Conservation (phyloP, 1,284 basidiomycete species). For the Malassezia nana region DNA sequence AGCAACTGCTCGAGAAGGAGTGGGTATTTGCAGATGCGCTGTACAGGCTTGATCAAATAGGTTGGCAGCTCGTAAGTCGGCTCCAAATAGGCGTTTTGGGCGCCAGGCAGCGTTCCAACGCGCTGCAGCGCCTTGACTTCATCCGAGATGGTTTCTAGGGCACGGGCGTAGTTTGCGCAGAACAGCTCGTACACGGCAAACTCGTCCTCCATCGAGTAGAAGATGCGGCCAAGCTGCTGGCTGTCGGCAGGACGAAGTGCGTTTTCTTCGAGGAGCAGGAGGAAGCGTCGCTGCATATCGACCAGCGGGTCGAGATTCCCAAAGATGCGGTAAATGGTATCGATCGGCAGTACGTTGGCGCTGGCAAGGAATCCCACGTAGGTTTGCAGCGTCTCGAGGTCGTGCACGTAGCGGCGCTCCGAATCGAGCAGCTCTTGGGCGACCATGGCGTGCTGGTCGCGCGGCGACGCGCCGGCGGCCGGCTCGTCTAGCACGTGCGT, state of each 20-base stretch:
- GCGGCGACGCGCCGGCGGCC: slow-evolving; percentile 48
- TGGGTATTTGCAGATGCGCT: slow-evolving; percentile 69
- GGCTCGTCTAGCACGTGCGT: slow-evolving; percentile 10
- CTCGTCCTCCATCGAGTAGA: slow-evolving; percentile 66
- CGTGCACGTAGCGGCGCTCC: slow-evolving; percentile 94
- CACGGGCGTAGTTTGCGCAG: slow-evolving; percentile 68
- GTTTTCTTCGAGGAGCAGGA: slow-evolving; percentile 64
- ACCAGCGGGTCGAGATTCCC: slow-evolving; percentile 88
- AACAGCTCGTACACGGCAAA: slow-evolving; percentile 72
- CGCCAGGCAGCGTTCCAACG: slow-evolving; percentile 28
- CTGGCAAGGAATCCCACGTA: slow-evolving; percentile 57
- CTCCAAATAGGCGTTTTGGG: slow-evolving; percentile 47
- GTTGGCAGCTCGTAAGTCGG: slow-evolving; percentile 65
- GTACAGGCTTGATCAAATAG: slow-evolving; percentile 68
- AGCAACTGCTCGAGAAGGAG: slow-evolving; percentile 56
- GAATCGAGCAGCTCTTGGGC: slow-evolving; percentile 80
- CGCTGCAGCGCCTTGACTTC: slow-evolving; percentile 32
- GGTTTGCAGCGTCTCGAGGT: slow-evolving; percentile 75
- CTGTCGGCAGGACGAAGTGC: slow-evolving; percentile 59
- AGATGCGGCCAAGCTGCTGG: slow-evolving; percentile 53
- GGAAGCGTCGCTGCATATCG: slow-evolving; percentile 91
- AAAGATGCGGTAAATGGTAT: slow-evolving; percentile 90
- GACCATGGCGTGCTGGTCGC: slow-evolving; percentile 63
- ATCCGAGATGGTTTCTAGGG: slow-evolving; percentile 66
- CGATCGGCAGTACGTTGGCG: slow-evolving; percentile 75